Evolutionary conservation across 2,329 filamentous ascomycete species (phyloP), one percentile per base, ranked within the genome.

Genomic region (Sarocladium strictum): DNA sequence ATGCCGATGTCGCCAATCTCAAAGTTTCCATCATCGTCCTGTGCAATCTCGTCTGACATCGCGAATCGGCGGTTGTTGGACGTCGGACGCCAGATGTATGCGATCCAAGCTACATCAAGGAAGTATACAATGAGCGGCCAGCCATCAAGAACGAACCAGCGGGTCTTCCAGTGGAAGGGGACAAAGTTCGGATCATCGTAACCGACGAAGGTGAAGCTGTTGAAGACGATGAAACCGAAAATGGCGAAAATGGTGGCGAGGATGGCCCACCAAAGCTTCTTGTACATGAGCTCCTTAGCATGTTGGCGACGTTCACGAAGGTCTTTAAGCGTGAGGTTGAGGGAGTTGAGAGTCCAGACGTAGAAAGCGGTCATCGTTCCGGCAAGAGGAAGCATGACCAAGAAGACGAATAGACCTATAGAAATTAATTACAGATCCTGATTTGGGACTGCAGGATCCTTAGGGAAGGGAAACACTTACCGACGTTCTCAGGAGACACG

Each of bases 201-300:
- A 12, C 91, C 92, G 50, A 92, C 93, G 68, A 99, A 96, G 1
- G 89, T 90, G 71, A 97, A 91, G 62, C 89, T 95, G 77, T 97
- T 97, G 76, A 97, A 86, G 77, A 99, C 97, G 78, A 99, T 97
- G 76, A 99, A 99, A 55, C 80, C 91, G 63, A 99, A 99, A 62
- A 97, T 97, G 62, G 97, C 90, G 50, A 97, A 75, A 67, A 99
- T 96, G 68, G 89, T 96, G 59, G 83, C 78, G 45, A 99, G 78
- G 57, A 99, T 96, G 69, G 90, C 93, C 92, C 92, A 99, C 92
- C 95, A 99, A 14, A 99, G 83, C 70, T 95, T 96, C 74, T 89
- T 92, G 74, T 97, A 99, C 95, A 99, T 99, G 71, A 83, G 72
- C 49, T 92, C 90, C 69, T 99, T 99, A 63, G 87, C 86, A 63